A percentile compares a stretch with the other conserved stretches of the same genome.
Conservation (phyloP, 2,329 filamentous ascomycete genomes). For the Volutella citrinella region DNA sequence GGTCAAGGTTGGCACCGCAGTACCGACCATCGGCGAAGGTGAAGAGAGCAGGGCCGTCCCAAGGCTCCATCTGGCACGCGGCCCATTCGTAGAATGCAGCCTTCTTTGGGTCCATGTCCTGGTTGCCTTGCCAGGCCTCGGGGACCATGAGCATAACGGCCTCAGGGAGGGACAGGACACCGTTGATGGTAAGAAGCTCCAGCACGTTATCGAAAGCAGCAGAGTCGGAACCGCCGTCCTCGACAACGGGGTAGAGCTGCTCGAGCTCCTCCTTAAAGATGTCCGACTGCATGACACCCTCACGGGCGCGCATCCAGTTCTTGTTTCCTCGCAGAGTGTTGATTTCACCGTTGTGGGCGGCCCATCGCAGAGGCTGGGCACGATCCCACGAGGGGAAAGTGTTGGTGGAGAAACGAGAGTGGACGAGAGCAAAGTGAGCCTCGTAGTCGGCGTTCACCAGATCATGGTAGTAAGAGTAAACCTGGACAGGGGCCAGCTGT, state of each 20-base stretch:
- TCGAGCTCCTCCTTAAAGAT: constrained; percentile 92
- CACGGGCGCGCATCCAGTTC: constrained; percentile 98
- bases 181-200: constrained; percentile 91
- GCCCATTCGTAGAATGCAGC: constrained; percentile 98
- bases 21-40: constrained; percentile 96
- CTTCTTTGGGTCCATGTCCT: constrained; percentile 88
- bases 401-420: constrained; percentile 97
- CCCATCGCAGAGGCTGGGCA: constrained; percentile 93
- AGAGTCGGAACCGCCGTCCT: constrained; percentile 94
- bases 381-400: constrained; percentile 98
- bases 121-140: constrained; percentile 95
- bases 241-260: constrained; percentile 86
- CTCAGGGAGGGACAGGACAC: constrained; percentile 89
- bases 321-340: constrained; percentile 97
- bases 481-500: constrained; percentile 88
- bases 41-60: constrained; percentile 95
- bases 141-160: constrained; percentile 99
- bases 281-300: constrained; percentile 90
- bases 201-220: constrained; percentile 97
- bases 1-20: constrained; percentile 94
- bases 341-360: constrained; percentile 97
- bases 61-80: constrained; percentile 97
- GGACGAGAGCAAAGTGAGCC: constrained; percentile 92
- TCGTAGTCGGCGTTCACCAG: constrained; percentile 96
- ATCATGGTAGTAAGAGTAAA: constrained; percentile 98